Base-by-base conservation (phyloP, 257 asterid genomes). In the Parsonsia alboflavescens region DNA sequence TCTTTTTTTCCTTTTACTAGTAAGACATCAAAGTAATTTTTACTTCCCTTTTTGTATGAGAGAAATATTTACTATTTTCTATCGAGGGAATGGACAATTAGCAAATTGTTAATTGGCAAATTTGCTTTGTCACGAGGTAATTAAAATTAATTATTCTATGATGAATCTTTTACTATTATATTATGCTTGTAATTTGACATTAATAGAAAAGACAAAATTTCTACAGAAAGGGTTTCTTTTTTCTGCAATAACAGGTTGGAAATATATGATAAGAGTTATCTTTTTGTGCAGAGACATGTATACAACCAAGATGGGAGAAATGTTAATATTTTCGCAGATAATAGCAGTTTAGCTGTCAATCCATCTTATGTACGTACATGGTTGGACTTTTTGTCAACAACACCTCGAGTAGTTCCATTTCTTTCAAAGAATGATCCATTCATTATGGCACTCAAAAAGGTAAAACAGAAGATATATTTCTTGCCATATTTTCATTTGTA, bases 351-450 rank as follows among this genome's bases (percentile, higher is more conserved):
- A 82, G 90, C 98, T 22, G 82, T 90, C 75, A 95, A 88, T 82
- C 96, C 96, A 78, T 89, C 85, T 74, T 89, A 95, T 66, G 80
- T 92, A 68, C 89, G 84, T 48, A 88, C 97, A 1, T 95, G 99
- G 99, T 81, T 90, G 73, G 85, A 86, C 78, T 90, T 86, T 80
- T 81, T 95, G 84, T 92, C 98, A 6, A 84, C 90, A 72, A 88
- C 97, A 36, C 96, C 99, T 71, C 86, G 97, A 71, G 91, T 88
- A 75, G 96, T 96, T 41, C 96, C 97, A 70, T 92, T 85, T 79
- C 89, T 90, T 72, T 72, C 93, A 39, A 90, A 85, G 85, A 88
- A 77, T 61, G 97, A 93, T 72, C 93, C 90, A 49, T 84, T 93
- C 66, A 83, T 91, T 80, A 73, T 72, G 88, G 98, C 97, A 24